phyloP scores from a whole-genome alignment of 257 asterid genomes.

The Nyctanthes arbortristis region DNA sequence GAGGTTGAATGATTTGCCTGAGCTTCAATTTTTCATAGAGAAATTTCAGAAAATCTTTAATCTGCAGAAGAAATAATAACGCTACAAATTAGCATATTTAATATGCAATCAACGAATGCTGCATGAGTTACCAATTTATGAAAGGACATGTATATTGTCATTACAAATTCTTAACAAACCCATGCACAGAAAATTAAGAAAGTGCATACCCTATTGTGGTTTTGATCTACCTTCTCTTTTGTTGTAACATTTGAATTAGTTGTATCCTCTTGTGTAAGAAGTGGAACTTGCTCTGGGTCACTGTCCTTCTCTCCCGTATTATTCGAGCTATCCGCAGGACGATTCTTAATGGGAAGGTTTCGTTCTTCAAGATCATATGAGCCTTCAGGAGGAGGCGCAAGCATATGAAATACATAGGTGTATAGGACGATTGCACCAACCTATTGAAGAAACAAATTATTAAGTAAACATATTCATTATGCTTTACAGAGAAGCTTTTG shows the following conservation, averaged over 20 bases:
- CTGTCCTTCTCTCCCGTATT: slow-evolving; percentile 33
- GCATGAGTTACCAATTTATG: background rate
- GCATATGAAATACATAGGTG: slow-evolving; percentile 93
- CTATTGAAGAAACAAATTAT: slow-evolving; percentile 38
- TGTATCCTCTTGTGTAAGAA: slow-evolving; percentile 54
- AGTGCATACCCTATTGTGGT: slow-evolving; percentile 8
- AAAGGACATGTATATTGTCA: background rate
- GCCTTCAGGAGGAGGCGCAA: slow-evolving; percentile 93
- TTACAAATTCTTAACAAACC: slow-evolving; percentile 13
- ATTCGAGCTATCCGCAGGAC: slow-evolving; percentile 33
- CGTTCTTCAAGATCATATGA: slow-evolving; percentile 62
- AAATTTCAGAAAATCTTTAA: slow-evolving; percentile 59
- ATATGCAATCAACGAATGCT: slow-evolving; percentile 1
- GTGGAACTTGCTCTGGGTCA: slow-evolving; percentile 67
- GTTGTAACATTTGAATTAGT: slow-evolving; percentile 37
- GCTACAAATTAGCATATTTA: slow-evolving; percentile 11
- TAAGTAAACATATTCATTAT: slow-evolving; percentile 13
- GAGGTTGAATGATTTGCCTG: slow-evolving; percentile 92
- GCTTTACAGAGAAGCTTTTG: background rate
- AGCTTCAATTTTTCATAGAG: slow-evolving; percentile 87
- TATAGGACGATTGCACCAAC: slow-evolving; percentile 95
- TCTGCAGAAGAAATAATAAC: slow-evolving; percentile 44
- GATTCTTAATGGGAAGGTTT: slow-evolving; percentile 45
- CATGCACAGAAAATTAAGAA: background rate
- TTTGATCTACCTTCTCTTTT: slow-evolving; percentile 49